A percentile compares a stretch with the other conserved stretches of the same genome.
These are phyloP conservation scores for Neurospora tetraspora DNA, from an alignment of 495 filamentous ascomycete genomes.

Conservation along the genomic window DNA sequence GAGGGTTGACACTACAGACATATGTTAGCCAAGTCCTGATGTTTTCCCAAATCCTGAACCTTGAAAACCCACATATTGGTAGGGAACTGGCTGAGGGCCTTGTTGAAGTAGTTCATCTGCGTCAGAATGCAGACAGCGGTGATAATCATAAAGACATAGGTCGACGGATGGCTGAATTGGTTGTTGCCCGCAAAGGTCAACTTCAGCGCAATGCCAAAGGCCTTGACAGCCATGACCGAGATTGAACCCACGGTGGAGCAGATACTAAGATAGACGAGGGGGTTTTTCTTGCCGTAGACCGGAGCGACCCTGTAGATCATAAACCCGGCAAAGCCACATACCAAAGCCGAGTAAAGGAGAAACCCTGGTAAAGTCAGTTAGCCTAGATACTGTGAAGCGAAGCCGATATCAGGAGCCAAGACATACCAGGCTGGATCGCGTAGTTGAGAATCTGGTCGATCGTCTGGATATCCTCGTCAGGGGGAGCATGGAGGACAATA, in stretches of 20 bases:
- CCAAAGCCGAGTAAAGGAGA: constrained; percentile 66
- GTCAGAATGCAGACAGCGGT: constrained; percentile 87
- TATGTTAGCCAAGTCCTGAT: constrained; percentile 18
- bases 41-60: constrained; percentile 12
- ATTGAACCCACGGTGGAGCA: constrained; percentile 94
- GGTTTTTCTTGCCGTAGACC: constrained; percentile 83
- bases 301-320: constrained; percentile 97
- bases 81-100: constrained; percentile 91
- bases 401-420: background rate
- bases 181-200: constrained; percentile 85
- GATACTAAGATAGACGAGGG: constrained; percentile 90
- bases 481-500: constrained; percentile 93
- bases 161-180: constrained; percentile 86
- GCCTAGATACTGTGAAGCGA: background rate
- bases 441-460: constrained; percentile 82
- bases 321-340: constrained; percentile 70
- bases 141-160: constrained; percentile 93
- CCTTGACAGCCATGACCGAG: constrained; percentile 97
- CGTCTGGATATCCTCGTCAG: constrained; percentile 77
- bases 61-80: constrained; percentile 67
- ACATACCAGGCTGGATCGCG: constrained; percentile 78
- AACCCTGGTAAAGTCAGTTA: constrained; percentile 53
- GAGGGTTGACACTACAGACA: constrained; percentile 75
- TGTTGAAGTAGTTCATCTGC: constrained; percentile 99
- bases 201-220: constrained; percentile 93